Evolutionary conservation across 306 rosid genomes (phyloP), one percentile per base, ranked within the genome.

Genomic region (Sphenostylis stenocarpa): DNA sequence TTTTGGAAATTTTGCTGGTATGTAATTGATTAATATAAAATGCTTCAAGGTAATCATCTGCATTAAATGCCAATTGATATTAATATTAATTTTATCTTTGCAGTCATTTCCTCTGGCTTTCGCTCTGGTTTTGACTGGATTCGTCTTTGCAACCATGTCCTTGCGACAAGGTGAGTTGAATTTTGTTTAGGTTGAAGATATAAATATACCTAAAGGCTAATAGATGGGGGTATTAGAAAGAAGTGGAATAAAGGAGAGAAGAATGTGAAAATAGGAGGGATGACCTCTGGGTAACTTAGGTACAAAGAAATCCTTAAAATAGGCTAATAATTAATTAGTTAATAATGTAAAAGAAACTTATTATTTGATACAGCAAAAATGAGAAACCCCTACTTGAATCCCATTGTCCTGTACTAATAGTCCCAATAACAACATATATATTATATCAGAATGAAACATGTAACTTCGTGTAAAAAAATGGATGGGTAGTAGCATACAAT

Each of bases 91-190:
- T 68, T 72, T 77, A 49, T 62, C 51, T 72, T 80, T 89, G 86
- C 92, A 95, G 97, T 90, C 94, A 58, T 90, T 92, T 86, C 97
- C 97, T 44, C 80, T 92, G 86, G 99, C 97, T 68, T 80, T 91
- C 6, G 83, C 78, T 33, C 86, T 92, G 64, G 96, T 92, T 72
- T 75, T 95, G 81, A 82, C 61, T 31, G 99, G 97, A 75, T 88
- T 95, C 80, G 60, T 89, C 82, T 91, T 92, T 68, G 93, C 97
- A 7, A 84, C 91, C 67, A 79, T 95, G 91, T 92, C 98, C 5
- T 70, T 92, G 87, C 86, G 90, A 67, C 97, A 95, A 89, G 97
- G 97, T 92, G 84, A 82, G 92, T 78, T 51, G 36, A 61, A 60
- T 72, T 77, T 34, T 60, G 57, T 70, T 68, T 67, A 79, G 43